phyloP scores from a whole-genome alignment of 768 basidiomycete genomes.

The Psilocybe tampanensis region DNA sequence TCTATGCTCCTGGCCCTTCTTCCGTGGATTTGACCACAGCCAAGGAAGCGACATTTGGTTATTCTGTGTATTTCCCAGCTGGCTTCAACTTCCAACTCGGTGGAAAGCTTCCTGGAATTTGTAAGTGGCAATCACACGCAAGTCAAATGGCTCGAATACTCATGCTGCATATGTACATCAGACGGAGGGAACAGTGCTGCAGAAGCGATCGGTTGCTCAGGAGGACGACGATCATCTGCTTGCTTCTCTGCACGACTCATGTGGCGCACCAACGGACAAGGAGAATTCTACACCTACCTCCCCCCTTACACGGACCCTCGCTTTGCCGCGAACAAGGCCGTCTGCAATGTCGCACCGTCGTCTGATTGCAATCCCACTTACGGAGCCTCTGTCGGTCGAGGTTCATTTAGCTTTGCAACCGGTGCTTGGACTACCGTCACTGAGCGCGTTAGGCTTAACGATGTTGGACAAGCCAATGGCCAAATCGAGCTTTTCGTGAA shows the following conservation, averaged over 20 bases:
- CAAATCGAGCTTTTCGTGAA: conserved; percentile 69
- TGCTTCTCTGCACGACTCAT: conserved; percentile 74
- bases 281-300: conserved; percentile 75
- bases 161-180: conserved; percentile 21
- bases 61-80: conserved; percentile 61
- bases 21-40: conserved; percentile 57
- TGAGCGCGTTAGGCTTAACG: conserved; percentile 76
- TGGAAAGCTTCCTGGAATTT: conserved; percentile 75
- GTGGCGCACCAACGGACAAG: conserved; percentile 62
- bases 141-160: not conserved
- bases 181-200: conserved; percentile 58
- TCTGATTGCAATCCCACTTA: conserved; percentile 64
- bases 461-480: conserved; percentile 68
- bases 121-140: conserved; percentile 37
- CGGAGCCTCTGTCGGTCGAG: conserved; percentile 70
- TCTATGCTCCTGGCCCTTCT: conserved; percentile 66
- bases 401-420: conserved; percentile 61
- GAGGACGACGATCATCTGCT: conserved; percentile 54
- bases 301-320: conserved; percentile 44
- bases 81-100: conserved; percentile 70
- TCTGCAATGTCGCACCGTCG: conserved; percentile 49
- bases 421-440: conserved; percentile 71
- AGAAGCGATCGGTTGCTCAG: conserved; percentile 58
- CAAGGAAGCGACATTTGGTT: conserved; percentile 66
- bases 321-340: conserved; percentile 48